A percentile compares a stretch with the other conserved stretches of the same genome.
Conservation (phyloP, 257 asterid genomes). For the Voacanga thouarsii region DNA sequence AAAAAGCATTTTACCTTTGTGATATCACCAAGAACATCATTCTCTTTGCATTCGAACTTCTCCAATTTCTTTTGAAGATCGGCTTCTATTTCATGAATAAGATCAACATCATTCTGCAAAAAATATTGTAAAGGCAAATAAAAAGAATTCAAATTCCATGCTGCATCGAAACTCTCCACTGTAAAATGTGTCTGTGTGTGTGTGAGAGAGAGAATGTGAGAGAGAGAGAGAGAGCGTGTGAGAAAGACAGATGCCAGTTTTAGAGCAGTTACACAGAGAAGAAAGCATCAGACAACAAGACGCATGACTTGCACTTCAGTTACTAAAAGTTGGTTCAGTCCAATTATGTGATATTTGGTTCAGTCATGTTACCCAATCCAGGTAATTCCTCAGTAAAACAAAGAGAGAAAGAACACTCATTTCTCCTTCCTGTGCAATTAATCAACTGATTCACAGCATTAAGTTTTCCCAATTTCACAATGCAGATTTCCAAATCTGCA, state of each 20-base stretch:
- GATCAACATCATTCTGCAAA: slow-evolving; percentile 78
- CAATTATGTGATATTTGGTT: not conserved
- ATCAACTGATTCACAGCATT: not conserved
- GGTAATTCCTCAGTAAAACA: not conserved
- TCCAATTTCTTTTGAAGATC: slow-evolving; percentile 66
- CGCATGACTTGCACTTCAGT: not conserved
- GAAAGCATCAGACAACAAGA: not conserved
- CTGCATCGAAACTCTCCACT: not conserved
- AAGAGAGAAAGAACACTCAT: not conserved
- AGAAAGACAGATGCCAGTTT: not conserved
- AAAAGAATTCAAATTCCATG: not conserved
- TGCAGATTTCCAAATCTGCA: too few species aligned
- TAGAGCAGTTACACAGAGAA: not conserved
- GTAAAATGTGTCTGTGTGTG: not conserved
- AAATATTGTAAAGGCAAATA: slow-evolving; percentile 16
- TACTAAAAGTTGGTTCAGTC: not conserved
- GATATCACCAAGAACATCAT: slow-evolving; percentile 66
- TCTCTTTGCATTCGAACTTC: slow-evolving; percentile 68
- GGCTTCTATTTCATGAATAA: slow-evolving; percentile 82
- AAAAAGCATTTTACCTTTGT: slow-evolving; percentile 51
- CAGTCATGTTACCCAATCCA: not conserved
- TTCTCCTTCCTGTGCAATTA: not conserved
- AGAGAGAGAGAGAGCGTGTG: too few species aligned
- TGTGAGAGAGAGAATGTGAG: not conserved
- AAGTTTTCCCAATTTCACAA: too few species aligned